phyloP scores from a whole-genome alignment of 345 rosid species.

The Acer yangbiense region DNA sequence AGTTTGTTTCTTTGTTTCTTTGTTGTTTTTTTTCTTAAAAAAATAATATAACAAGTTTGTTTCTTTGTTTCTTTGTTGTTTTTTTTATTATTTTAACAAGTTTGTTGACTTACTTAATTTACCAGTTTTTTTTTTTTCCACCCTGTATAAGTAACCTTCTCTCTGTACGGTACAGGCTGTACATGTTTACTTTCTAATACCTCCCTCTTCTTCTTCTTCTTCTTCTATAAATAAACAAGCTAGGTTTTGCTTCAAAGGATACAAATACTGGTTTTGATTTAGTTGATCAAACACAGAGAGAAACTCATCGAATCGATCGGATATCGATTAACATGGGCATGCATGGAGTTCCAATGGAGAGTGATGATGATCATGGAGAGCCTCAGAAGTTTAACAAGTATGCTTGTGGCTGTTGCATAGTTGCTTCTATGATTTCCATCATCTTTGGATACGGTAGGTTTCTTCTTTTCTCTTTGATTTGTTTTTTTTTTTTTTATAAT shows the following conservation, averaged over 20 bases:
- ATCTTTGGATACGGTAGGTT: slow-evolving; percentile 80
- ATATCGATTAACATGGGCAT: background rate
- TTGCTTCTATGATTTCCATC: slow-evolving; percentile 75
- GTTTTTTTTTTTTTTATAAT: no score
- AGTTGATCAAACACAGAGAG: background rate
- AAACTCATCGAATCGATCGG: background rate
- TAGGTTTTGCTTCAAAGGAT: background rate
- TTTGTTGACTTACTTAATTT: no score
- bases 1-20: no score
- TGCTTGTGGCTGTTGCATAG: slow-evolving; percentile 64
- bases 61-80: no score
- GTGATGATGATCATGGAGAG: slow-evolving; percentile 21
- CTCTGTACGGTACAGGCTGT: background rate
- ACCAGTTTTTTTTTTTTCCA: no score
- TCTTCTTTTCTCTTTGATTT: background rate
- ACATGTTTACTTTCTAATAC: slow-evolving; percentile 2
- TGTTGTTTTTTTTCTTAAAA: no score
- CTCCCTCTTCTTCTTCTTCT: background rate
- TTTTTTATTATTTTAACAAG: no score
- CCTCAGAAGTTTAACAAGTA: slow-evolving; percentile 49
- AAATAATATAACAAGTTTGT: no score
- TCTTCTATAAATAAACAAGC: slow-evolving; percentile 4
- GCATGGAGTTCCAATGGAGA: slow-evolving; percentile 23
- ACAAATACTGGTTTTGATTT: background rate
- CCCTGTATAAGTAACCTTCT: no score